Conservation (phyloP, 2,329 filamentous ascomycete species). For the Stachybotrys chartarum region DNA sequence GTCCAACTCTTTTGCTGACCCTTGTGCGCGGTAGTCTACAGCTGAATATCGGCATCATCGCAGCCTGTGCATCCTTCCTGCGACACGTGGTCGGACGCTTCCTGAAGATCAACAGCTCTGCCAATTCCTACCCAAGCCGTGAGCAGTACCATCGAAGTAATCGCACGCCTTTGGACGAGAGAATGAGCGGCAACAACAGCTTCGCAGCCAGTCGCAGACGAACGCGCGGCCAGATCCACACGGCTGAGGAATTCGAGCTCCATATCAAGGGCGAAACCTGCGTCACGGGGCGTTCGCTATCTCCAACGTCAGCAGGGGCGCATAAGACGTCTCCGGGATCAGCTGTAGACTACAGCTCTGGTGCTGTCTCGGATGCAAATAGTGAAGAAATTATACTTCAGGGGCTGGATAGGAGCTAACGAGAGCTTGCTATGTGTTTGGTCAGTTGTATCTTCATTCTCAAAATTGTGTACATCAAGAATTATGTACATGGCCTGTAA, state of each 20-base stretch:
- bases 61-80: conserved; percentile 17
- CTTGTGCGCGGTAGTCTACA: conserved; percentile 11
- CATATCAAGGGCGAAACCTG: conserved; percentile 1
- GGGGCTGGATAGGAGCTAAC: too few species aligned
- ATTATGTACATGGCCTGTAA: too few species aligned
- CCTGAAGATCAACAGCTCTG: conserved; percentile 11
- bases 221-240: background rate
- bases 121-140: conserved; percentile 2
- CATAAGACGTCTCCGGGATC: too few species aligned
- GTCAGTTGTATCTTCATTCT: too few species aligned
- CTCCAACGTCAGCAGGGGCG: too few species aligned
- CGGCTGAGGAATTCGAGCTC: conserved; percentile 2
- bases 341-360: too few species aligned
- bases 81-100: conserved; percentile 14
- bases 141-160: conserved; percentile 3
- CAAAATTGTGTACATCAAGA: too few species aligned
- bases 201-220: background rate
- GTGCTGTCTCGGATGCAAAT: too few species aligned
- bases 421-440: too few species aligned
- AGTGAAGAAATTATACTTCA: too few species aligned
- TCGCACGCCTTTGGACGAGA: background rate
- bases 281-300: background rate
- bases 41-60: conserved; percentile 18
- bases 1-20: background rate
- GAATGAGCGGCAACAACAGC: background rate